Evolutionary conservation across 192 early-diverging fungal species (phyloP), one percentile per base, ranked within the genome.

Genomic region (Entomortierella beljakovae): DNA sequence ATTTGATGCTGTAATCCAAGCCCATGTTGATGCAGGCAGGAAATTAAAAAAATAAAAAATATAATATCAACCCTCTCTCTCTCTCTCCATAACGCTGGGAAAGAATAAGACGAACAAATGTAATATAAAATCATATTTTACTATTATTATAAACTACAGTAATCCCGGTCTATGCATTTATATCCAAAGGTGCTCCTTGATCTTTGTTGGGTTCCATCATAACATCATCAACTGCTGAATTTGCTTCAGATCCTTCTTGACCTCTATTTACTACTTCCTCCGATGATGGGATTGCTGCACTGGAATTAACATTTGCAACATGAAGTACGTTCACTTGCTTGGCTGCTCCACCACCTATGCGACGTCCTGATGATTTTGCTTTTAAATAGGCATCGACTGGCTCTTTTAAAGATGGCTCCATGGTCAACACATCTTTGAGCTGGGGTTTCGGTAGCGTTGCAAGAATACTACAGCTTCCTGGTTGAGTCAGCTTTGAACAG

Each of bases 401-500:
- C 31, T 76, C 71, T 64, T 82, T 82, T 22, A 82, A 33, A 10
- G 81, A 82, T 2, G 81, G 71, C 13, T 82, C 81, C 72, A 61
- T 54, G 1, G 53, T 20, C 48, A 76, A 28, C 5, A 82, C 68
- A 10, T 75, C 71, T 40, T 82, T 70, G 49, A 76, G 54, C 49
- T 82, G 71, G 1, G 68, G 68, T 37, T 65, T 75, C 6, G 81
- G 81, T 33, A 82, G 52, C 50, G 59, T 74, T 18, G 72, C 68
- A 4, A 82, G 63, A 10, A 82, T 72, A 57, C 64, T 65, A 10
- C 62, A 34, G 28, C 71, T 75, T 23, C 55, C 76, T 1, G 81
- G 81, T 48, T 61, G 68, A 55, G 58, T 84, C 73, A 92, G 83
- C 63, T 87, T 83, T 33, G 83, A 85, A 64, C 89, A 92, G 25